Conservation (phyloP, 257 asterid genomes). For the Haberlea rhodopensis region DNA sequence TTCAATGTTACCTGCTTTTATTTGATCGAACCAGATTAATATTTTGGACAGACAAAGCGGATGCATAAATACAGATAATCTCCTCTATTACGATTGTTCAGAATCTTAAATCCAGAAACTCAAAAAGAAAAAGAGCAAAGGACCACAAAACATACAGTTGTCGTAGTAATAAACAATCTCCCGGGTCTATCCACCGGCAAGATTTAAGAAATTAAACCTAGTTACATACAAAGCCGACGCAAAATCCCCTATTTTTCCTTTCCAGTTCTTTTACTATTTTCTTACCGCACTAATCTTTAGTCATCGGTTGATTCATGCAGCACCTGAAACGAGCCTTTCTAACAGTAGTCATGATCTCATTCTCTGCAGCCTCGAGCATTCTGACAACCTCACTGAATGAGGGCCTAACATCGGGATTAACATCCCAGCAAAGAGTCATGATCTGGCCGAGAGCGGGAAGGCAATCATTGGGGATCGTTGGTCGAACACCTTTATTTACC, state of each 20-base stretch:
- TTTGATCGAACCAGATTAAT: not conserved
- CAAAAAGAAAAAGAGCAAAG: constrained; percentile 23
- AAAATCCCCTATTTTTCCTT: constrained; percentile 24
- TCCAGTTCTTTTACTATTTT: constrained; percentile 32
- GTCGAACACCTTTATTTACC: constrained; percentile 93
- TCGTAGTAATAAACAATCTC: constrained; percentile 28
- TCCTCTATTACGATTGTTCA: not conserved
- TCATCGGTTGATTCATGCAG: constrained; percentile 89
- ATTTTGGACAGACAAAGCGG: not conserved
- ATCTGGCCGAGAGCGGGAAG: constrained; percentile 75
- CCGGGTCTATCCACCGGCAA: constrained; percentile 42
- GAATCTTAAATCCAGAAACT: constrained; percentile 31
- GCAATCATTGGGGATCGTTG: constrained; percentile 72
- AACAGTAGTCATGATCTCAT: constrained; percentile 77
- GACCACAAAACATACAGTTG: constrained; percentile 53
- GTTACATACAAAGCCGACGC: constrained; percentile 47
- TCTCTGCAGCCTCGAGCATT: constrained; percentile 94
- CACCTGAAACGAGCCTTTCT: constrained; percentile 99
- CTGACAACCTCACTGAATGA: constrained; percentile 77
- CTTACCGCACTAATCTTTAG: constrained; percentile 54
- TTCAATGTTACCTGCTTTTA: not conserved
- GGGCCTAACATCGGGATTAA: constrained; percentile 80
- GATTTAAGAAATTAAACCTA: constrained; percentile 44
- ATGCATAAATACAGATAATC: not conserved
- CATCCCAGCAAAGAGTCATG: constrained; percentile 96